Conservation (phyloP, 371 early-diverging fungal genomes). For the Dinochytrium kinnereticum region DNA sequence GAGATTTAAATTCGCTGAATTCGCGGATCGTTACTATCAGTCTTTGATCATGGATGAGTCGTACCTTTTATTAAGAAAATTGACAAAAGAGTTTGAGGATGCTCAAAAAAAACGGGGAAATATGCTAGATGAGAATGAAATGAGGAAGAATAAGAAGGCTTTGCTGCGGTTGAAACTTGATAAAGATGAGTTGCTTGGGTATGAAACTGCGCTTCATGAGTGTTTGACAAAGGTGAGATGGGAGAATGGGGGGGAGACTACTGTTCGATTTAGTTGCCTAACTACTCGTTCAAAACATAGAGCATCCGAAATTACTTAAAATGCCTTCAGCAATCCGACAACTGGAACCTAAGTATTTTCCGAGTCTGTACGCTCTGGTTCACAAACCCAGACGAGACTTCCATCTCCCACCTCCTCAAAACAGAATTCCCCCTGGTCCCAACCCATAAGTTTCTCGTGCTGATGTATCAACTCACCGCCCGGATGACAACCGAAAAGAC, state of each 20-base stretch:
- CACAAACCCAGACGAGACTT: conserved; percentile 19
- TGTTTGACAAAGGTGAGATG: conserved; percentile 37
- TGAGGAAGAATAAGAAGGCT: conserved; percentile 20
- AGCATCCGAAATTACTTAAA: conserved; percentile 45
- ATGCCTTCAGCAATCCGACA: conserved; percentile 23
- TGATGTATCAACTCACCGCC: conserved; percentile 49
- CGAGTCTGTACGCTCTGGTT: conserved; percentile 52
- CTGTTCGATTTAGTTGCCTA: not conserved
- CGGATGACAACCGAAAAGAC: conserved; percentile 24
- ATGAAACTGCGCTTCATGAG: conserved; percentile 17
- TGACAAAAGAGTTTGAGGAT: too few relatives aligned
- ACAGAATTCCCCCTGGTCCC: conserved; percentile 10
- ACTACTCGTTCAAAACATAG: conserved; percentile 14
- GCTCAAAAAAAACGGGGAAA: too few relatives aligned
- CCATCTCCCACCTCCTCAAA: conserved; percentile 16
- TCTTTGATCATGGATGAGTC: too few relatives aligned
- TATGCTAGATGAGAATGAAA: conserved; percentile 1
- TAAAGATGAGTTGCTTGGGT: conserved; percentile 30
- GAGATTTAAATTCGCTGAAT: too few relatives aligned
- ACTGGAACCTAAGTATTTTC: conserved; percentile 30
- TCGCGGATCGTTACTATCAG: too few relatives aligned
- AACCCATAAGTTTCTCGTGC: conserved; percentile 42
- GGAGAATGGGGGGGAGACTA: not conserved
- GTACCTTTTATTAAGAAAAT: too few relatives aligned
- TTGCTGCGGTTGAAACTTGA: conserved; percentile 47